These are phyloP conservation scores for Fusarium coicis DNA, from an alignment of 2,329 filamentous ascomycete species.

Conservation along the genomic window DNA sequence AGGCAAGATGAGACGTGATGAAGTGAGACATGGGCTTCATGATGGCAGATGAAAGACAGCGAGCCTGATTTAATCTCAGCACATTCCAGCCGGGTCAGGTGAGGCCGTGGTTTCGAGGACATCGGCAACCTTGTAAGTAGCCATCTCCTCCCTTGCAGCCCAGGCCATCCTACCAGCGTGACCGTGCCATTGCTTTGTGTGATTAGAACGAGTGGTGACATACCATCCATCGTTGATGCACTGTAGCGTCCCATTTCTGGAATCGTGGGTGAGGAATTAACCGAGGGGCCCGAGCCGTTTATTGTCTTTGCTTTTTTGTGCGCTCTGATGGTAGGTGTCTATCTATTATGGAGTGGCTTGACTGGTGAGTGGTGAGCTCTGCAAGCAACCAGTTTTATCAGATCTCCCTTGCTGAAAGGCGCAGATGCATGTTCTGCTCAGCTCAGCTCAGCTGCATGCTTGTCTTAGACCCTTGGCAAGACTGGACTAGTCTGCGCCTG, in stretches of 20 bases:
- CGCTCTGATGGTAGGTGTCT: slow-evolving; percentile 8
- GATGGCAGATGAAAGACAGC: slow-evolving; percentile 12
- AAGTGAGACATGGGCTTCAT: slow-evolving; percentile 25
- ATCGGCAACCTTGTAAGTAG: slow-evolving; percentile 16
- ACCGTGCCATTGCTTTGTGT: slow-evolving; percentile 4
- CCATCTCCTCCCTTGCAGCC: slow-evolving; percentile 28
- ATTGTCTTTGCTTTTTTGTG: slow-evolving; percentile 26
- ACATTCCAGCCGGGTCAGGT: slow-evolving; percentile 21
- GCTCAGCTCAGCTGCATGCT: slow-evolving; percentile 1
- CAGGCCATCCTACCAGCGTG: slow-evolving; percentile 6
- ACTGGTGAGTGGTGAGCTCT: background rate
- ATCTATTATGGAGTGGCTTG: background rate
- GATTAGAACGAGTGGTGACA: slow-evolving; percentile 4
- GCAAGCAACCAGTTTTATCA: slow-evolving; percentile 3
- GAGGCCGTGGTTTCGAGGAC: slow-evolving; percentile 2
- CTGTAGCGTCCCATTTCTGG: slow-evolving; percentile 5
- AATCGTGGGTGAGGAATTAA: slow-evolving; percentile 8
- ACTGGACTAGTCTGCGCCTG: slow-evolving; percentile 4
- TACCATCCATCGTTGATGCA: background rate
- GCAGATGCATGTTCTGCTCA: background rate
- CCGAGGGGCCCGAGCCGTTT: slow-evolving; percentile 27
- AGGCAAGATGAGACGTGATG: slow-evolving; percentile 20
- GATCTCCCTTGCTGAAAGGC: slow-evolving; percentile 19
- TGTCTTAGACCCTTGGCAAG: slow-evolving; percentile 32
- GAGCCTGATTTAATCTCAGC: slow-evolving; percentile 19